phyloP scores from a whole-genome alignment of 2,329 filamentous ascomycete species.

The Metarhizium rileyi region DNA sequence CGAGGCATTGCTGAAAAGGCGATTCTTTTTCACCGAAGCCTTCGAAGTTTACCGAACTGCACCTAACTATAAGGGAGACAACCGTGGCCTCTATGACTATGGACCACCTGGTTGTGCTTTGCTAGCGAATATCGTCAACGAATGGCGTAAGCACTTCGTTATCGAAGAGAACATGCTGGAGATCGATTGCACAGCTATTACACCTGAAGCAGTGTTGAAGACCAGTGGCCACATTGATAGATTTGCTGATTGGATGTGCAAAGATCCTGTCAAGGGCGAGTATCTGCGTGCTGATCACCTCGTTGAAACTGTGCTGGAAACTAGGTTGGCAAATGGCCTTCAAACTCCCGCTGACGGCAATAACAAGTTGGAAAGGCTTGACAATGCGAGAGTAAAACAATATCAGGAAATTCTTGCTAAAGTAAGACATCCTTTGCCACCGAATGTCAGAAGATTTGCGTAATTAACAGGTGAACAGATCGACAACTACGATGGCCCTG shows the following conservation, averaged over 20 bases:
- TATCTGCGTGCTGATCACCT: constrained; percentile 93
- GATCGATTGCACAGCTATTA: constrained; percentile 60
- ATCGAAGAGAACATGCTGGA: constrained; percentile 27
- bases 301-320: constrained; percentile 86
- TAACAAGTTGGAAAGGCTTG: constrained; percentile 71
- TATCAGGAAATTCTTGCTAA: constrained; percentile 85
- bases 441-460: constrained; percentile 10
- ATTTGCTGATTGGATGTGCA: constrained; percentile 69
- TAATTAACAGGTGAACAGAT: constrained; percentile 45
- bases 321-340: constrained; percentile 45
- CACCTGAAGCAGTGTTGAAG: constrained; percentile 58
- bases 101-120: constrained; percentile 10
- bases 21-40: constrained; percentile 56
- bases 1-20: constrained; percentile 31
- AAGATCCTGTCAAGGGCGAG: constrained; percentile 93
- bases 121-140: constrained; percentile 10
- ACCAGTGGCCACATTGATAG: constrained; percentile 62
- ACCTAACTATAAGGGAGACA: background rate
- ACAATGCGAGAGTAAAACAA: constrained; percentile 76
- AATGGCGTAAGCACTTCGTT: constrained; percentile 10
- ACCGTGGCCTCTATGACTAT: constrained; percentile 9
- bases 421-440: constrained; percentile 9
- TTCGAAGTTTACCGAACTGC: constrained; percentile 52
- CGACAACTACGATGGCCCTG: constrained; percentile 85
- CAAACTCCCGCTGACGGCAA: constrained; percentile 78